Percentiles rank a stretch among this genome's conserved stretches.
These are phyloP conservation scores for Geotrichum bryndzae DNA, from an alignment of 1,139 yeast genomes.

Conservation along the genomic window DNA sequence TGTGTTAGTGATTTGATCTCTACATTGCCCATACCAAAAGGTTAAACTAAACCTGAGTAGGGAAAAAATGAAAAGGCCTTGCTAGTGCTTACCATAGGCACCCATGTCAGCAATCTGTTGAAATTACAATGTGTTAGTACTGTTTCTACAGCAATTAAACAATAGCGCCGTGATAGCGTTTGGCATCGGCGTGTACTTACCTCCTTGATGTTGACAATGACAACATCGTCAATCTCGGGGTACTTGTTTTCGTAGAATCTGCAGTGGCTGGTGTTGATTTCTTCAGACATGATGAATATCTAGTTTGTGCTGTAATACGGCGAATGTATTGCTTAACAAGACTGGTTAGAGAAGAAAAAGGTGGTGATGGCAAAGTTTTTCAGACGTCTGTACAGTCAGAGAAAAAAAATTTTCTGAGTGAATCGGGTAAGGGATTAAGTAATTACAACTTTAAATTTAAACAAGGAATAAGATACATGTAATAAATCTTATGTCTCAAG, in stretches of 20 bases:
- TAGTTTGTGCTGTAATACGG: not conserved
- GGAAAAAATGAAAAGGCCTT: not conserved
- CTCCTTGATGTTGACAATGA: constrained; percentile 96
- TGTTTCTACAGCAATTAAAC: not conserved
- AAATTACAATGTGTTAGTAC: constrained; percentile 3
- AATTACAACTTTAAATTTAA: not conserved
- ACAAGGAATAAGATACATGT: no score
- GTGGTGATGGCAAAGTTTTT: not conserved
- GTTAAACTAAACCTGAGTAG: not conserved
- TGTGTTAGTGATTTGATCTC: constrained; percentile 8
- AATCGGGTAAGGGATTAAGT: not conserved
- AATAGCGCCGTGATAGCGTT: constrained; percentile 62
- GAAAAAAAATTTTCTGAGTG: not conserved
- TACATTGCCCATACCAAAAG: not conserved
- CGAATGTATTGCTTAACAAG: not conserved
- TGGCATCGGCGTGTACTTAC: constrained; percentile 4
- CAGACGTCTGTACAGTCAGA: not conserved
- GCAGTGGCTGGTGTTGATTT: constrained; percentile 70
- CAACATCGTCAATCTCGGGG: constrained; percentile 98
- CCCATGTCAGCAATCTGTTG: constrained; percentile 34
- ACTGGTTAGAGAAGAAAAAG: not conserved
- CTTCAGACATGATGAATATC: constrained; percentile 25
- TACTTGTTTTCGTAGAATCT: constrained; percentile 96
- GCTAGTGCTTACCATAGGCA: constrained; percentile 24
- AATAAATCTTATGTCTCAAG: not conserved